Evolutionary conservation across 345 rosid genomes (phyloP).

Genomic region (Dipteronia dyeriana): DNA sequence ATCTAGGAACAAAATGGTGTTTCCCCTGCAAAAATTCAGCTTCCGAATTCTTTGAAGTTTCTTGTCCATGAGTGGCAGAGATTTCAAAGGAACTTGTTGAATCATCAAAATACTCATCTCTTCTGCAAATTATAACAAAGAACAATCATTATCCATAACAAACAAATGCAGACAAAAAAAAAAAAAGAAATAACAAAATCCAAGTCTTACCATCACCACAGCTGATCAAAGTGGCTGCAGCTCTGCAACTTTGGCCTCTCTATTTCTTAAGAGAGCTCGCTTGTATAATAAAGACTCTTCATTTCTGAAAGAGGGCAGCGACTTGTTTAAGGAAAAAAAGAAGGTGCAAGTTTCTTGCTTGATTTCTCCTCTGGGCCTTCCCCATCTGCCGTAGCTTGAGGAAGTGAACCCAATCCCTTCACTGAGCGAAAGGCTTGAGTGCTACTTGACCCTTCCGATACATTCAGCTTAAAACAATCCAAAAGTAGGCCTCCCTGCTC

Average conservation of each 20-base stretch:
- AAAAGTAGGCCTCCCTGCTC: conserved; percentile 11
- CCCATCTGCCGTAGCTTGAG: too few relatives aligned
- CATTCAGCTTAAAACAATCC: conserved; percentile 15
- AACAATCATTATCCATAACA: neutral
- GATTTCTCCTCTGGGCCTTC: too few relatives aligned
- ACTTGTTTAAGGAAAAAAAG: neutral
- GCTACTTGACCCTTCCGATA: neutral
- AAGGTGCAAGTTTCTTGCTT: too few relatives aligned
- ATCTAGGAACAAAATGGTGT: neutral
- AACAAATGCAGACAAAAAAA: neutral
- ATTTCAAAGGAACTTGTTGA: conserved; percentile 7
- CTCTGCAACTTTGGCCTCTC: neutral
- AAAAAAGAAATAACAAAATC: too few relatives aligned
- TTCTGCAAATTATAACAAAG: conserved; percentile 9
- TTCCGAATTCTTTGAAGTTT: neutral
- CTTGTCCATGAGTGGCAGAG: conserved; percentile 4
- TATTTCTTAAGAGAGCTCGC: neutral
- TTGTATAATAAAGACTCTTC: neutral
- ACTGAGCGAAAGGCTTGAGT: neutral
- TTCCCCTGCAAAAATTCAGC: neutral
- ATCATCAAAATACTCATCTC: neutral
- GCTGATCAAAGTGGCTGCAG: neutral
- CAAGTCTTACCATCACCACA: too few relatives aligned
- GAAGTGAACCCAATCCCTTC: neutral
- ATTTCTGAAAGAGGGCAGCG: neutral